phyloP scores from a whole-genome alignment of 176 grass and related monocot species.

The Ensete ventricosum region DNA sequence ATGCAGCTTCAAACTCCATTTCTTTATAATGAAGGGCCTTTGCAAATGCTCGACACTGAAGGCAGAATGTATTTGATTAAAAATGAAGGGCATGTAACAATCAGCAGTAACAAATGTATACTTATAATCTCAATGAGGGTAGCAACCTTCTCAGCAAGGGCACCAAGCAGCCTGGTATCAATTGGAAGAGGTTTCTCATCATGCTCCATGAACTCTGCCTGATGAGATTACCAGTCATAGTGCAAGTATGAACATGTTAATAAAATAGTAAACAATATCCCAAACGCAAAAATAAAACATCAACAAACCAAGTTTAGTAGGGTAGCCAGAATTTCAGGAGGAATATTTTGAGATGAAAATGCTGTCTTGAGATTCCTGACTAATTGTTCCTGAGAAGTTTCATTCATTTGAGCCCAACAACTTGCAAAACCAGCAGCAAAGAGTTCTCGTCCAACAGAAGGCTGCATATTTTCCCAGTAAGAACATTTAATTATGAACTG shows the following conservation, averaged over 20 bases:
- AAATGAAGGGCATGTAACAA: background rate
- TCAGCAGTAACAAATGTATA: background rate
- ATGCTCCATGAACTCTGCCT: slow-evolving; percentile 99
- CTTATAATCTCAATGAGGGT: background rate
- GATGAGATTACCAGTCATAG: slow-evolving; percentile 24
- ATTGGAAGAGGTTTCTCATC: slow-evolving; percentile 99
- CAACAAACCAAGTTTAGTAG: slow-evolving; percentile 79
- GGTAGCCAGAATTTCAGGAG: slow-evolving; percentile 89
- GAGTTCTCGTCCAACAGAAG: slow-evolving; percentile 84
- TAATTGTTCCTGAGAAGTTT: slow-evolving; percentile 80
- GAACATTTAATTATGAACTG: slow-evolving; percentile 21
- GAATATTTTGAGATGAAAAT: slow-evolving; percentile 97
- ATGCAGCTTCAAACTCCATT: slow-evolving; percentile 97
- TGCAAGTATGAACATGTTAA: slow-evolving; percentile 4
- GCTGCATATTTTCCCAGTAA: slow-evolving; percentile 61
- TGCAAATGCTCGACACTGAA: slow-evolving; percentile 87
- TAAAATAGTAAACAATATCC: slow-evolving; percentile 10
- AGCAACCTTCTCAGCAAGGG: slow-evolving; percentile 92
- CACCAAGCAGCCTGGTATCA: slow-evolving; percentile 91
- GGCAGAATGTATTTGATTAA: slow-evolving; percentile 12
- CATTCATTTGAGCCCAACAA: slow-evolving; percentile 97
- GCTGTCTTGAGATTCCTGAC: slow-evolving; percentile 98
- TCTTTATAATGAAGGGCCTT: slow-evolving; percentile 99
- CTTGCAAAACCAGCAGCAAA: slow-evolving; percentile 98
- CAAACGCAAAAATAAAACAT: background rate